These are phyloP conservation scores for Alternaria gaisen DNA, from an alignment of 2,329 filamentous ascomycete genomes.

Conservation along the genomic window DNA sequence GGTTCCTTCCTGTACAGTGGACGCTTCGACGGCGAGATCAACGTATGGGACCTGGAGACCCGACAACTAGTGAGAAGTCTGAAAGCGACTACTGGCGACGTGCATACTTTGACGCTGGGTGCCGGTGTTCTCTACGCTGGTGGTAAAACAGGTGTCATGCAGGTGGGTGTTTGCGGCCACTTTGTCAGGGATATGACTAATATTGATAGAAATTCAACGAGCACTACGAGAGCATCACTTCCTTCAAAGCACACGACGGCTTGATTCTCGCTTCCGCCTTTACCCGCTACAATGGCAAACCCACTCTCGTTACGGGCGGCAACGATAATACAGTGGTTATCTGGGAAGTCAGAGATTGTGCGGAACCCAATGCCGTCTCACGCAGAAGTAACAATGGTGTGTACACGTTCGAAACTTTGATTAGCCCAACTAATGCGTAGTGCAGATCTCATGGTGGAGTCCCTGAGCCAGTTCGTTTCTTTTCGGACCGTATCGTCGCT, in stretches of 20 bases:
- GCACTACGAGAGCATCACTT: constrained; percentile 80
- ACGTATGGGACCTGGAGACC: constrained; percentile 97
- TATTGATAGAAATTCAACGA: constrained; percentile 72
- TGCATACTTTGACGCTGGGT: constrained; percentile 86
- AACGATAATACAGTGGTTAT: constrained; percentile 90
- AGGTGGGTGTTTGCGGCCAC: constrained; percentile 60
- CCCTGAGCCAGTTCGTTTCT: constrained; percentile 83
- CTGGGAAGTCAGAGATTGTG: constrained; percentile 77
- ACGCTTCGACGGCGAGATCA: constrained; percentile 84
- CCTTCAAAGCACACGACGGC: constrained; percentile 85
- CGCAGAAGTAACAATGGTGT: constrained; percentile 66
- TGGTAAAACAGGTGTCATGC: constrained; percentile 85
- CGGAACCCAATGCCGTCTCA: constrained; percentile 54
- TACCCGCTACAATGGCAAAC: constrained; percentile 72
- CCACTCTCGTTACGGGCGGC: constrained; percentile 92
- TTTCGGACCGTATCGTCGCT: constrained; percentile 92
- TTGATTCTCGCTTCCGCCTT: constrained; percentile 86
- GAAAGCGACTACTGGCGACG: constrained; percentile 79
- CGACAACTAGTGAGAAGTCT: constrained; percentile 88
- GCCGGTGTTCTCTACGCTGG: constrained; percentile 88
- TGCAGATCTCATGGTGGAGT: constrained; percentile 67
- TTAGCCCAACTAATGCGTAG: constrained; percentile 29
- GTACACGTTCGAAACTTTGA: constrained; percentile 20
- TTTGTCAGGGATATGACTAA: constrained; percentile 26
- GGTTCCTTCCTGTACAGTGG: constrained; percentile 93